Conservation (phyloP, 2,329 filamentous ascomycete species). For the Alternaria sp. region DNA sequence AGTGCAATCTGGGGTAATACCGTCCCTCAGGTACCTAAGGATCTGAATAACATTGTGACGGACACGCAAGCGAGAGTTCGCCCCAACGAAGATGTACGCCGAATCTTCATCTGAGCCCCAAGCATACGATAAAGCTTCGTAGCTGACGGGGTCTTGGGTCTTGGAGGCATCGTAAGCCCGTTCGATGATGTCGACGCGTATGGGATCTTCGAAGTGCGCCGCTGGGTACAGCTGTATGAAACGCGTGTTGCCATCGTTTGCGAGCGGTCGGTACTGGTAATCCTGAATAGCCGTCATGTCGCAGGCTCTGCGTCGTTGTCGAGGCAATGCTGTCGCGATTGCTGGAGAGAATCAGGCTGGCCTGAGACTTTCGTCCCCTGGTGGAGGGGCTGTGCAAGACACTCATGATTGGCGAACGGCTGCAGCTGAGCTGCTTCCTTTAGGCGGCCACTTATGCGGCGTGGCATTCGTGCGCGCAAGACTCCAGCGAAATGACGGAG, state of each 20-base stretch:
- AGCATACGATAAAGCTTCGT: not conserved
- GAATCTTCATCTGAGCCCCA: not conserved
- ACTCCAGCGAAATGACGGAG: not conserved
- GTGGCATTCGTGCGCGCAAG: not conserved
- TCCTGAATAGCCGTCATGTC: not conserved
- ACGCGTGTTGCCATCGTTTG: not conserved
- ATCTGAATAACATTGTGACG: not conserved
- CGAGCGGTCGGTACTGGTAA: not conserved
- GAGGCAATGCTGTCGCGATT: not conserved
- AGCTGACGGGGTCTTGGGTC: not conserved
- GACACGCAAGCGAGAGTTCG: not conserved
- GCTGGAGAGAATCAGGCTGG: not conserved
- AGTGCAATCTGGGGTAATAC: not conserved
- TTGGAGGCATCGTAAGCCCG: not conserved
- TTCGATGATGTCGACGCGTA: not conserved
- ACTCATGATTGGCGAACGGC: not conserved
- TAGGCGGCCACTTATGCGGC: not conserved
- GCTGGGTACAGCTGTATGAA: not conserved
- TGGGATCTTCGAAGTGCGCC: not conserved
- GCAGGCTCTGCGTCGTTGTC: not conserved
- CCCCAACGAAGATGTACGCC: not conserved
- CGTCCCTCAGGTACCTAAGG: not conserved
- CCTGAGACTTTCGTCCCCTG: not conserved
- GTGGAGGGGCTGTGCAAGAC: not conserved
- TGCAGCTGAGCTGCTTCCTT: not conserved